Evolutionary conservation across 139 green algal genomes (phyloP).

Genomic region (Pleodorina starrii): DNA sequence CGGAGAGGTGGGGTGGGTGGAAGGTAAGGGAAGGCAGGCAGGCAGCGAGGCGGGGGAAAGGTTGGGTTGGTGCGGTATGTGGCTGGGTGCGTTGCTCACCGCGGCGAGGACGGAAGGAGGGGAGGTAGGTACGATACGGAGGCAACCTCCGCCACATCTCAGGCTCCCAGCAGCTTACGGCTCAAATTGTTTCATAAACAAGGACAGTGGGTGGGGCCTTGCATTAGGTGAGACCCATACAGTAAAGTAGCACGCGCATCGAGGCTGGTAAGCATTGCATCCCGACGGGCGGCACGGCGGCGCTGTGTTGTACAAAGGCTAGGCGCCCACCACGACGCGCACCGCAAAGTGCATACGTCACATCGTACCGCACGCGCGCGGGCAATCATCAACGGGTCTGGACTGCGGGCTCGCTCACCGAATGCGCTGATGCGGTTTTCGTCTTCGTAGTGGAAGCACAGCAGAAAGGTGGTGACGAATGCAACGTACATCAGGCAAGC

Average conservation of each 20-base stretch:
- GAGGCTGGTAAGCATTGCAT: background rate
- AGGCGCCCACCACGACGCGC: background rate
- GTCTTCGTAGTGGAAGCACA: background rate
- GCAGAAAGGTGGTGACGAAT: background rate
- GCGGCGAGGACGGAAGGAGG: background rate
- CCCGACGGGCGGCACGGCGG: no score
- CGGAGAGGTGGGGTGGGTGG: background rate
- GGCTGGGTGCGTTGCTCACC: background rate
- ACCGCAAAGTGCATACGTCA: background rate
- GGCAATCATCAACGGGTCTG: no score
- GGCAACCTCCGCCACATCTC: background rate
- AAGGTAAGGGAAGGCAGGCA: background rate
- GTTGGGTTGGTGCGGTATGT: background rate
- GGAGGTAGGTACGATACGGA: background rate
- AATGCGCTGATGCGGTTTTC: background rate
- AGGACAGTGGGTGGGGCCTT: background rate
- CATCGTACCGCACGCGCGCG: background rate
- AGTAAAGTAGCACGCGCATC: no score
- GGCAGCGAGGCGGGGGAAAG: background rate
- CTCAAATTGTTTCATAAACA: background rate
- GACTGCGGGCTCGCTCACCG: background rate
- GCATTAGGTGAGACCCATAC: no score
- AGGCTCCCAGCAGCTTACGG: background rate
- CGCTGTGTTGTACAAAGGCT: background rate
- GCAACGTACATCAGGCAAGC: constrained; percentile 19